Evolutionary conservation across 768 basidiomycete species (phyloP).

Genomic region (Suillus placidus): DNA sequence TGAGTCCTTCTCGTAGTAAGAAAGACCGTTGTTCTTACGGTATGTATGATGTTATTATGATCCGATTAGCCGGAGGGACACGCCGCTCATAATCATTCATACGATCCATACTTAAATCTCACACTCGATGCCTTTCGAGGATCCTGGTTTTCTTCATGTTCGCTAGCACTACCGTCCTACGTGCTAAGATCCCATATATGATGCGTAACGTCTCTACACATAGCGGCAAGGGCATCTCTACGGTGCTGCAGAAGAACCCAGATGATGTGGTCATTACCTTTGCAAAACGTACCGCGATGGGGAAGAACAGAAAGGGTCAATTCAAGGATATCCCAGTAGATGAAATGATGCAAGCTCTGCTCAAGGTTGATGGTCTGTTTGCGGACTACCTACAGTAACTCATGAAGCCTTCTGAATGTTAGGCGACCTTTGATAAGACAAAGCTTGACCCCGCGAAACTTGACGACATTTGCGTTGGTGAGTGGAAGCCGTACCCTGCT

Average conservation of each 20-base stretch:
- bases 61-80: not conserved
- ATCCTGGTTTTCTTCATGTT: constrained; percentile 24
- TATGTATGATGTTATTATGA: not conserved
- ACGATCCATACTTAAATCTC: not conserved
- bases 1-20: not conserved
- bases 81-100: not conserved
- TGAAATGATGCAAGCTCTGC: constrained; percentile 79
- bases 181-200: constrained; percentile 14
- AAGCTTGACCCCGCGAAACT: constrained; percentile 70
- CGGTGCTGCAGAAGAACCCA: constrained; percentile 67
- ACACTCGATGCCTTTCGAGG: not conserved
- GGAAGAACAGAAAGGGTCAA: constrained; percentile 88
- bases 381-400: not conserved
- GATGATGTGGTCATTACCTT: constrained; percentile 91
- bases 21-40: not conserved
- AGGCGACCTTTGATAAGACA: constrained; percentile 71
- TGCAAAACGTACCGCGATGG: constrained; percentile 88
- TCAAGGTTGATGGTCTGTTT: constrained; percentile 56
- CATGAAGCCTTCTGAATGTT: constrained; percentile 1
- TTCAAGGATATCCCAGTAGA: constrained; percentile 88
- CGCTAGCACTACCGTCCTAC: constrained; percentile 10
- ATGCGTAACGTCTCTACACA: constrained; percentile 40
- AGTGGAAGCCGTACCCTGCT: constrained; percentile 19
- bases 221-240: constrained; percentile 43
- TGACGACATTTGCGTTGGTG: constrained; percentile 85